phyloP scores from a whole-genome alignment of 805 yeast species.

The Clavispora carvajalis region DNA sequence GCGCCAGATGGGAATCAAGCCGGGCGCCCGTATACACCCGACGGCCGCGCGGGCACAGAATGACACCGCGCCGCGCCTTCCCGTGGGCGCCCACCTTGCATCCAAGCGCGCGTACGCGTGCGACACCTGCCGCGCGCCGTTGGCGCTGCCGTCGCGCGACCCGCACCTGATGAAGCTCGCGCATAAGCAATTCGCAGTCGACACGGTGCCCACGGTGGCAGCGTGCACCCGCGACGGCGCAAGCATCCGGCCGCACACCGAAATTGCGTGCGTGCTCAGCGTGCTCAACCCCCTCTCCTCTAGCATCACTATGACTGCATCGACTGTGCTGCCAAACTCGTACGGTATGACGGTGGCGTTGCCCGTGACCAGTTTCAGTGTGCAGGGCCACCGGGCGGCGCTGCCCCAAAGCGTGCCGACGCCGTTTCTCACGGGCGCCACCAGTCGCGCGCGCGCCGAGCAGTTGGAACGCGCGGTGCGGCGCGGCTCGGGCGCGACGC shows the following conservation, averaged over 20 bases:
- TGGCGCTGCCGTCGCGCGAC: slow-evolving; percentile 24
- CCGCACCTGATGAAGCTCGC: slow-evolving; percentile 24
- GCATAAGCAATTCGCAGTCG: slow-evolving; percentile 29
- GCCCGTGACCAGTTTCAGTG: slow-evolving; percentile 20
- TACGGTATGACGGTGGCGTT: slow-evolving; percentile 13
- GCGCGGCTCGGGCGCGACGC: slow-evolving; percentile 4
- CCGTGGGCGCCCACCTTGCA: slow-evolving; percentile 21
- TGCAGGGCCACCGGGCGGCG: slow-evolving; percentile 18
- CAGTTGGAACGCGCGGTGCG: slow-evolving; percentile 20
- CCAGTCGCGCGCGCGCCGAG: slow-evolving; percentile 29
- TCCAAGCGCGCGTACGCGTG: slow-evolving; percentile 25
- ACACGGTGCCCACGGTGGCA: slow-evolving; percentile 27
- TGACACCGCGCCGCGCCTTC: slow-evolving; percentile 9
- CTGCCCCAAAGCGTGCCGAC: slow-evolving; percentile 33
- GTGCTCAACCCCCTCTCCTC: slow-evolving; percentile 27
- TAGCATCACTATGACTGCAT: slow-evolving; percentile 18
- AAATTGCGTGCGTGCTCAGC: slow-evolving; percentile 20
- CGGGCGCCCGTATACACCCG: too few species aligned
- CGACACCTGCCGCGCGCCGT: slow-evolving; percentile 21
- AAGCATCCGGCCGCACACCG: slow-evolving; percentile 8
- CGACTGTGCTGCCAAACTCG: slow-evolving; percentile 20
- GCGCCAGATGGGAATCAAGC: neutral
- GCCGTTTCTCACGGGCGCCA: slow-evolving; percentile 23
- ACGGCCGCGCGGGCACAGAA: neutral
- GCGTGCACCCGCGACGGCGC: slow-evolving; percentile 10